These are phyloP conservation scores for Lachnellula hyalina DNA, from an alignment of 2,329 filamentous ascomycete species.

Conservation along the genomic window DNA sequence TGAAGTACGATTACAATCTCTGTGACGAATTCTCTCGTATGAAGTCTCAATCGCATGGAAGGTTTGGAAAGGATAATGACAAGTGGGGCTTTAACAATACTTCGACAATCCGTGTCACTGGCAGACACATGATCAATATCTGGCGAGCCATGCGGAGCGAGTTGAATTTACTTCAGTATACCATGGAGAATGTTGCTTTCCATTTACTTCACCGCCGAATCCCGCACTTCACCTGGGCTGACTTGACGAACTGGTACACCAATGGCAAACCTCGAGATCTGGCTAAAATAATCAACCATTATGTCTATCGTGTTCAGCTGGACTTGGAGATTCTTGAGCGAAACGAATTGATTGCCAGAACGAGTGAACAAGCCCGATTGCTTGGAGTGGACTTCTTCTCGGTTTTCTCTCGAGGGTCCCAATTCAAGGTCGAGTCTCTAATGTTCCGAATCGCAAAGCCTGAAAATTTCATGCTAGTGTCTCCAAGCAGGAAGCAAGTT, in stretches of 20 bases:
- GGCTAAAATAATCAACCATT: constrained; percentile 72
- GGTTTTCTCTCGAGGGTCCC: constrained; percentile 88
- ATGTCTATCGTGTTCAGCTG: constrained; percentile 67
- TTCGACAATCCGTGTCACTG: constrained; percentile 86
- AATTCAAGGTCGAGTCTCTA: constrained; percentile 97
- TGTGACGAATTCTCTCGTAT: constrained; percentile 89
- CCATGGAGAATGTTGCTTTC: constrained; percentile 92
- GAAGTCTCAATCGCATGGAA: constrained; percentile 75
- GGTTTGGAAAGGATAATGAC: constrained; percentile 81
- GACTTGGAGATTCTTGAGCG: constrained; percentile 87
- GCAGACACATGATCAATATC: constrained; percentile 92
- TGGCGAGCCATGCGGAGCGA: constrained; percentile 96
- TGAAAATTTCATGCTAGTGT: constrained; percentile 86
- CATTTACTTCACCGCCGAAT: constrained; percentile 83
- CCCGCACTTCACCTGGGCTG: constrained; percentile 77
- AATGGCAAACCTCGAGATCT: constrained; percentile 65
- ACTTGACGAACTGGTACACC: constrained; percentile 77
- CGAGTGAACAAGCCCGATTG: constrained; percentile 88
- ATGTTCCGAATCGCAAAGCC: constrained; percentile 99
- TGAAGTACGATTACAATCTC: constrained; percentile 84
- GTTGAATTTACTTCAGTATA: constrained; percentile 87
- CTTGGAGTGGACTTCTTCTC: constrained; percentile 96
- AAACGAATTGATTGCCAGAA: constrained; percentile 83
- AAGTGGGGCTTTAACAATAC: constrained; percentile 93
- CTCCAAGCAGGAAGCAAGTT: constrained; percentile 86